Evolutionary conservation across 1,284 basidiomycete genomes (phyloP), one percentile per base, ranked within the genome.

Genomic region (Malassezia brasiliensis): DNA sequence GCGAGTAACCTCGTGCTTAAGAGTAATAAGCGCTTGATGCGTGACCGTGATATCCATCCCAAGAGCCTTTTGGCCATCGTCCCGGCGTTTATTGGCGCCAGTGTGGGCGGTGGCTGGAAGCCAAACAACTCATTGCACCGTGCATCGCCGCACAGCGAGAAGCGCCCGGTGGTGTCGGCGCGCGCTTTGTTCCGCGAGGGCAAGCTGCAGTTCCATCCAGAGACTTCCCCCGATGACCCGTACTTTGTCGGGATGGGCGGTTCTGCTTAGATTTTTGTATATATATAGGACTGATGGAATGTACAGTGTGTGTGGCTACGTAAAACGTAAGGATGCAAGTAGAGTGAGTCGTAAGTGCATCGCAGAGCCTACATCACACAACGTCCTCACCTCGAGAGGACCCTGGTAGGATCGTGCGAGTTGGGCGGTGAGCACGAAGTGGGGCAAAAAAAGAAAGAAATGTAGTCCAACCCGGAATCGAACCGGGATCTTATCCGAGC

Each of bases 151-250:
- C 8, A 34, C 14, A 15, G 15, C 25, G 44, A 30, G 34, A 46
- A 17, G 12, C 60, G 64, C 25, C 50, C 60, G 1, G 40, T 54
- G 15, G 55, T 68, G 2, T 59, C 62, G 5, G 56, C 62, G 1
- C 53, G 47, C n/a, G 48, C 60, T 19, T 49, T 72, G 17, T 72
- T 46, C 52, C 53, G 65, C 54, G 65, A 75, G 69, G 88, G 88
- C 60, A 85, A 83, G 71, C 78, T 90, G 19, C 86, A 88, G 69
- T 79, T 91, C 20, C 89, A 93, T 72, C 88, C 88, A 0, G 87
- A 88, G 40, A 90, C 88, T 19, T 79, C 78, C 61, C 63, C 71
- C 5, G 70, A 74, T 50, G 77, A 78, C 59, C 75, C 76, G 12
- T 53, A 57, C 42, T 38, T 38, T 38, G n/a, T n/a, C 37, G 37